Conservation (phyloP, 257 asterid species). For the Nicotiana obtusifolia region DNA sequence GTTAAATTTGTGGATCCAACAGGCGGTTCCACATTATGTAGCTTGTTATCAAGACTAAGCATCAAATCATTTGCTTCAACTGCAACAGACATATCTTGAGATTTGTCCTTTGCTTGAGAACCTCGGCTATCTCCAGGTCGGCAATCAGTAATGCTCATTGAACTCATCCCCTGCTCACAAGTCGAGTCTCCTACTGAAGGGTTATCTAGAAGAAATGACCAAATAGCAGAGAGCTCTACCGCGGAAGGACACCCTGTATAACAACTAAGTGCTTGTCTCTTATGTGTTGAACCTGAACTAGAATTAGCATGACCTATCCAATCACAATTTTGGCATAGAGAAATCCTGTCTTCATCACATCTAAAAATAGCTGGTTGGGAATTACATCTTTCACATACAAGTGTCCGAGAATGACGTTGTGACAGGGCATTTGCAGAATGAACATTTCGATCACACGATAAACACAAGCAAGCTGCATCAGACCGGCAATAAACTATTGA, state of each 20-base stretch:
- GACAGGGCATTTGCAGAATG: slow-evolving; percentile 93
- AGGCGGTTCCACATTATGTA: slow-evolving; percentile 19
- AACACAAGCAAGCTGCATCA: slow-evolving; percentile 76
- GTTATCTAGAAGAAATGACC: slow-evolving; percentile 57
- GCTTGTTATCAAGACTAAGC: slow-evolving; percentile 23
- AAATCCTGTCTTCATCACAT: slow-evolving; percentile 58
- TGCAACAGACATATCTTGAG: slow-evolving; percentile 23
- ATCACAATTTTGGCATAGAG: slow-evolving; percentile 83
- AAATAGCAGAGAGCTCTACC: slow-evolving; percentile 62
- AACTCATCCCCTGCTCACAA: slow-evolving; percentile 51
- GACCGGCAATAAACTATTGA: slow-evolving; percentile 74
- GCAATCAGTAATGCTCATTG: slow-evolving; percentile 44
- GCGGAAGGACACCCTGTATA: slow-evolving; percentile 87
- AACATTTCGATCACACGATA: slow-evolving; percentile 80
- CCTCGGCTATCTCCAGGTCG: slow-evolving; percentile 23
- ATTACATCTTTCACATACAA: slow-evolving; percentile 77
- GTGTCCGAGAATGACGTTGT: slow-evolving; percentile 76
- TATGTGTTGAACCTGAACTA: slow-evolving; percentile 39
- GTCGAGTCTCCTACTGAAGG: slow-evolving; percentile 43
- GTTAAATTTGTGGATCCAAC: slow-evolving; percentile 41
- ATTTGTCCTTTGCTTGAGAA: slow-evolving; percentile 22
- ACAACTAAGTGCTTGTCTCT: slow-evolving; percentile 57
- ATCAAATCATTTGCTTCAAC: slow-evolving; percentile 22
- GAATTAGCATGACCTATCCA: slow-evolving; percentile 57
- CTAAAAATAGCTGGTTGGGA: slow-evolving; percentile 62